Evolutionary conservation across 148 eudicot genomes (phyloP).

Genomic region (Simmondsia chinensis): DNA sequence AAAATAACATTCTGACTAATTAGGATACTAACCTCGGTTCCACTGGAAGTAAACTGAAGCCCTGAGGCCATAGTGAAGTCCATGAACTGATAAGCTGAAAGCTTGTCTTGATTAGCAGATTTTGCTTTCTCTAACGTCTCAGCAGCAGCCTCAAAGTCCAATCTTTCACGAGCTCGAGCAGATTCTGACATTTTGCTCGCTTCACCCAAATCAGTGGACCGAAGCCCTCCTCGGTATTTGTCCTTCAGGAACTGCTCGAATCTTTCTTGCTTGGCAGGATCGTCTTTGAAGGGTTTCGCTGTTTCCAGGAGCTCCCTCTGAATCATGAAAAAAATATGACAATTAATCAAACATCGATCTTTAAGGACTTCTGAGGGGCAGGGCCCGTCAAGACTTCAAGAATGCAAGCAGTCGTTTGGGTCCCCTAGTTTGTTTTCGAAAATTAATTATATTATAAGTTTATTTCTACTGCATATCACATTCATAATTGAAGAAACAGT

Average conservation of each 20-base stretch:
- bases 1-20: neutral
- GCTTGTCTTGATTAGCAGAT: conserved; percentile 29
- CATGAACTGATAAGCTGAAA: conserved; percentile 38
- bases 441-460: too few relatives aligned
- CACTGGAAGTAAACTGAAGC: conserved; percentile 70
- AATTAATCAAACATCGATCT: neutral
- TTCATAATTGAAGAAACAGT: too few relatives aligned
- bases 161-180: conserved; percentile 92
- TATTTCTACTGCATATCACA: too few relatives aligned
- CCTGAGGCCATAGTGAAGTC: conserved; percentile 38
- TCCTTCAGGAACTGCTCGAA: conserved; percentile 88
- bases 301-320: conserved; percentile 47
- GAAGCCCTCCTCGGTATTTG: conserved; percentile 88
- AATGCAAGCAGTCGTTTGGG: too few relatives aligned
- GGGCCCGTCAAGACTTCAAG: too few relatives aligned
- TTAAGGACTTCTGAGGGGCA: too few relatives aligned
- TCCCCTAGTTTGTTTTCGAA: too few relatives aligned
- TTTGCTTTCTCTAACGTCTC: conserved; percentile 56
- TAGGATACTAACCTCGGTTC: conserved; percentile 43
- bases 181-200: conserved; percentile 73
- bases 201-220: conserved; percentile 62
- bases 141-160: conserved; percentile 93
- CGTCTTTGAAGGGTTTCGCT: conserved; percentile 63
- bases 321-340: neutral
- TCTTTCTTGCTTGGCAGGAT: conserved; percentile 88